phyloP scores from a whole-genome alignment of 1,139 yeast genomes.

The Kazachstania sp. region DNA sequence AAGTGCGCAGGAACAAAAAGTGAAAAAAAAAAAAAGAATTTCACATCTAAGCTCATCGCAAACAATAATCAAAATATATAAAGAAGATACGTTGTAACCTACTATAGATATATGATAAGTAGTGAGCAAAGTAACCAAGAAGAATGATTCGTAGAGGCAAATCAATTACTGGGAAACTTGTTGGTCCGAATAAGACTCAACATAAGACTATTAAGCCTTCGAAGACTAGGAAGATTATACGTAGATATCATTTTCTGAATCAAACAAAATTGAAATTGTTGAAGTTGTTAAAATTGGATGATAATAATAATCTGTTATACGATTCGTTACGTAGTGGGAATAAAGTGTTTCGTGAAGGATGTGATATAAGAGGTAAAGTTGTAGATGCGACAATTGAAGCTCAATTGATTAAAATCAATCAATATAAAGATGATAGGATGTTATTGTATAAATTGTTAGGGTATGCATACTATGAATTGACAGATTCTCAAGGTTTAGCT shows the following conservation, averaged over 20 bases:
- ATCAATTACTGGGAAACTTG: slow-evolving; percentile 34
- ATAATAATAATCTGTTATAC: not conserved
- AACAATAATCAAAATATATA: no score
- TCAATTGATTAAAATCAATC: slow-evolving; percentile 9
- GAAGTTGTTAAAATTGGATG: slow-evolving; percentile 19
- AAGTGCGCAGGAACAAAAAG: no score
- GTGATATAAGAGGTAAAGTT: not conserved
- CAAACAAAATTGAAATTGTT: slow-evolving; percentile 41
- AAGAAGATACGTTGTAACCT: no score
- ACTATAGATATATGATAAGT: no score
- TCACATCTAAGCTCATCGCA: no score
- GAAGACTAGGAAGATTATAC: slow-evolving; percentile 55
- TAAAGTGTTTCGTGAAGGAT: slow-evolving; percentile 1
- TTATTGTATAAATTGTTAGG: slow-evolving; percentile 35
- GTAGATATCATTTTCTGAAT: slow-evolving; percentile 57
- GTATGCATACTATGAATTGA: slow-evolving; percentile 51
- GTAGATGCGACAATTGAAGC: slow-evolving; percentile 10
- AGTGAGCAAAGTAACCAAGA: no score
- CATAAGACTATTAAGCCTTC: slow-evolving; percentile 46
- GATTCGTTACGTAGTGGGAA: slow-evolving; percentile 3
- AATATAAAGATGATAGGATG: slow-evolving; percentile 8
- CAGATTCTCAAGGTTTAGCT: slow-evolving; percentile 57
- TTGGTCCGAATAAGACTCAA: slow-evolving; percentile 11
- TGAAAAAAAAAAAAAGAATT: no score
- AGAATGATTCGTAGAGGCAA: slow-evolving; percentile 9